phyloP scores from a whole-genome alignment of 192 early-diverging fungal genomes.

The Coemansia furcata region DNA sequence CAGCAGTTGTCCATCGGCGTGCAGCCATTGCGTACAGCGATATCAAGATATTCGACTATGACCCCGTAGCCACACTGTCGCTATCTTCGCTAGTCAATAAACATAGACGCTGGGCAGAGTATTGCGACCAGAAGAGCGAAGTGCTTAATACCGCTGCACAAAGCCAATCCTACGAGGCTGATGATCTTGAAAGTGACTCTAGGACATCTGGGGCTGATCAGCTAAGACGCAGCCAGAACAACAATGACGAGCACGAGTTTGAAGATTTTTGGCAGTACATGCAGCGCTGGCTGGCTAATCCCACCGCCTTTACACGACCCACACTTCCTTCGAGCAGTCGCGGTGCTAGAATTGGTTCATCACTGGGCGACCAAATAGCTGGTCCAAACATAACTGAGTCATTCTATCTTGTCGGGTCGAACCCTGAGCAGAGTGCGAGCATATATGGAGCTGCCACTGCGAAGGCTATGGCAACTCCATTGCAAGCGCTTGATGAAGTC shows the following conservation, averaged over 20 bases:
- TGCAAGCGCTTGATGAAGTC: constrained; percentile 18
- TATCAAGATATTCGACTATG: constrained; percentile 28
- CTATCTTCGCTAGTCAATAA: constrained; percentile 37
- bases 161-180: background rate
- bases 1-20: constrained; percentile 18
- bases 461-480: constrained; percentile 5
- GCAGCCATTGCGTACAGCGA: constrained; percentile 28
- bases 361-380: constrained; percentile 1
- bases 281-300: constrained; percentile 51
- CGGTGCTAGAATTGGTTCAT: background rate
- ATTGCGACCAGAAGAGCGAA: constrained; percentile 32
- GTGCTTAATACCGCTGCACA: background rate
- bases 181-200: background rate
- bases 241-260: constrained; percentile 38
- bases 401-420: constrained; percentile 46
- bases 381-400: constrained; percentile 46
- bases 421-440: constrained; percentile 36
- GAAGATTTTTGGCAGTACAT: constrained; percentile 55
- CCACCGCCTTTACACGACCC: constrained; percentile 41
- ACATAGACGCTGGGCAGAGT: constrained; percentile 42
- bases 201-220: background rate
- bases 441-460: constrained; percentile 11
- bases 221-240: background rate
- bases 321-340: constrained; percentile 4
- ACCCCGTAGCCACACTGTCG: constrained; percentile 42